Base-by-base conservation (phyloP, 164 flowering plant genomes). In the Magnolia kwangsiensis region DNA sequence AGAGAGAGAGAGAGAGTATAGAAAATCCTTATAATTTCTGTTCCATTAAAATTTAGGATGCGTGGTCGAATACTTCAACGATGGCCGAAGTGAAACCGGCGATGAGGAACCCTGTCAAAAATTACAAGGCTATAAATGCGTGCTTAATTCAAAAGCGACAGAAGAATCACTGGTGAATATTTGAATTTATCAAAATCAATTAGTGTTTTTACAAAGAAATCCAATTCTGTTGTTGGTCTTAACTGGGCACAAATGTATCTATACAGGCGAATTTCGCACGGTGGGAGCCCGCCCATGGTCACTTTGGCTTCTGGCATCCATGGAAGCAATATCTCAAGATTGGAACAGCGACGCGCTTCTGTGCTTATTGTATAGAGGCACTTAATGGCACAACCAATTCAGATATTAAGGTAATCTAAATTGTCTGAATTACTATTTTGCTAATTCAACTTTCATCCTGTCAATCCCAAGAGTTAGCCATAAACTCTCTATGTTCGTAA, bases 221-320 rank as follows among this genome's bases (percentile, higher is more conserved):
- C 2, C 31, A 24, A 23, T 68, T 4, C 4, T 68, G 11, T 29
- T 68, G 13, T 68, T 31, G 23, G 0, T 8, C 31, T 70, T 16
- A 49, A 65, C 11, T 8, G 13, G 49, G 63, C 18, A 3, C 4
- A 11, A 19, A 18, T 71, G 67, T 13, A 27, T 45, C 67, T 71
- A 21, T 16, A 51, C 79, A 92, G 98, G 95, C 89, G 19, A 94
- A 90, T 78, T 89, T 92, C 71, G 96, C 97, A 0, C 85, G 86
- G 84, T 94, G 97, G 96, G 98, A 94, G 77, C 97, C 98, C 14
- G 84, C 89, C 16, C 98, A 92, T 77, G 95, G 97, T n/a, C 73
- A 71, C 14, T 94, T 92, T 86, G 80, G 76, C 79, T 94, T 89
- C 68, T 61, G 84, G 9, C 91, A 94, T 77, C 98, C 98, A 63